A percentile compares a stretch with the other conserved stretches of the same genome.
Evolutionary conservation across 345 rosid species (phyloP).

Genomic region (Schrenkiella parvula): DNA sequence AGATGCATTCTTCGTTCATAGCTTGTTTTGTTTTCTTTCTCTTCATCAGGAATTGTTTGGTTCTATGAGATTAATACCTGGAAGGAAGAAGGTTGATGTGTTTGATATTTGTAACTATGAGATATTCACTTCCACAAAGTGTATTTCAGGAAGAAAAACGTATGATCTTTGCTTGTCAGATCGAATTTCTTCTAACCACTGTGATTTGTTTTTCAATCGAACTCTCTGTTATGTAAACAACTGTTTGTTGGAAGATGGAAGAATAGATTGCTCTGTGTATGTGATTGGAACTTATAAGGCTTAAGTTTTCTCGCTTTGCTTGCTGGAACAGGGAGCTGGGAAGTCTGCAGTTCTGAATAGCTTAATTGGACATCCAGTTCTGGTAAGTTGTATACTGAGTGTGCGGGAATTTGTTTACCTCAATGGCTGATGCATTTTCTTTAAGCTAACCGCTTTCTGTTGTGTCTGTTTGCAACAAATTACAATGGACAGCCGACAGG

Average conservation of each 20-base stretch:
- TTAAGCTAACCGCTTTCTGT: background rate
- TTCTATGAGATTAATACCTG: background rate
- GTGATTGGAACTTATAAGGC: background rate
- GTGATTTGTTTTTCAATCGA: background rate
- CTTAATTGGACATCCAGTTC: conserved; percentile 82
- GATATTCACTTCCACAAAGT: background rate
- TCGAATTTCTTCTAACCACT: background rate
- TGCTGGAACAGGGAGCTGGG: conserved; percentile 71
- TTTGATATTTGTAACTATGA: conserved; percentile 1
- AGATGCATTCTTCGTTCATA: conserved; percentile 3
- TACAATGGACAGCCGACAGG: conserved; percentile 72
- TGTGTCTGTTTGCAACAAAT: background rate
- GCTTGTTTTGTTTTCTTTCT: background rate
- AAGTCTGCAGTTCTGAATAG: conserved; percentile 95
- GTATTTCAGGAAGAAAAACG: background rate
- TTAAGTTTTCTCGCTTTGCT: background rate
- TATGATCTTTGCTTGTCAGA: background rate
- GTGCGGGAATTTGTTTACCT: background rate
- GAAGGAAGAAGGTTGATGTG: background rate
- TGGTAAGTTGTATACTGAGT: conserved; percentile 51
- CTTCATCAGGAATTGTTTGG: background rate
- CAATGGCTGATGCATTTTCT: background rate
- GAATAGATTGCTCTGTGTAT: background rate
- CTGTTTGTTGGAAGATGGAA: background rate
- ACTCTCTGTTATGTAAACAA: background rate